Conservation (phyloP, 23 red algal genomes). For the Agarophyton chilense region DNA sequence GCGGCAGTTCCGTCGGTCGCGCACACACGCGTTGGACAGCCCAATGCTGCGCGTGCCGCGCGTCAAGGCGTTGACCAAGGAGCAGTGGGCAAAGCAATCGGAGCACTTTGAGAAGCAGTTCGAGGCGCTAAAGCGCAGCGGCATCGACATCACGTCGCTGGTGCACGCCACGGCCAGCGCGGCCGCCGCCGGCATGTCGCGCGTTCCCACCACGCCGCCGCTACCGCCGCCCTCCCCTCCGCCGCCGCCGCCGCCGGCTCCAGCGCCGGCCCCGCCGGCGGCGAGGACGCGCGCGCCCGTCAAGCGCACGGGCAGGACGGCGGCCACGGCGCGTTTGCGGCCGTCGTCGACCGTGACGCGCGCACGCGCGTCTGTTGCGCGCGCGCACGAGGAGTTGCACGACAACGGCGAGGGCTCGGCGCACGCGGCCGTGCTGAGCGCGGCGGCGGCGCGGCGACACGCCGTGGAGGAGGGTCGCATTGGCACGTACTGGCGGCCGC, state of each 20-base stretch:
- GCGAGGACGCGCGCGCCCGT: too few species aligned
- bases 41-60: neutral
- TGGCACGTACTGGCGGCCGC: neutral
- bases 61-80: neutral
- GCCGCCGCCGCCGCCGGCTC: neutral
- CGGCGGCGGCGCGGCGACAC: neutral
- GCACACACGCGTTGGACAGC: neutral
- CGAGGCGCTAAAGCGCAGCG: neutral
- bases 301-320: too few species aligned
- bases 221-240: neutral
- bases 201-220: neutral
- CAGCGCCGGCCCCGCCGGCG: too few species aligned
- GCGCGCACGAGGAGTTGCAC: too few species aligned
- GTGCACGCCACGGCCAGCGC: slow-evolving; percentile 2
- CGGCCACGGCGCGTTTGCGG: neutral
- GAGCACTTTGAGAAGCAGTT: neutral
- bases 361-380: neutral
- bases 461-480: neutral
- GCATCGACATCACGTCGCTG: slow-evolving; percentile 5
- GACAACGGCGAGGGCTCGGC: too few species aligned
- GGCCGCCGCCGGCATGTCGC: neutral
- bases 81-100: neutral
- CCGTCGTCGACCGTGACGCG: neutral
- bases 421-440: slow-evolving; percentile 2
- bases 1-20: neutral